A percentile compares a stretch with the other conserved stretches of the same genome.
Evolutionary conservation across 2,329 filamentous ascomycete species (phyloP).

Genomic region (Hymenoscyphus occultus): DNA sequence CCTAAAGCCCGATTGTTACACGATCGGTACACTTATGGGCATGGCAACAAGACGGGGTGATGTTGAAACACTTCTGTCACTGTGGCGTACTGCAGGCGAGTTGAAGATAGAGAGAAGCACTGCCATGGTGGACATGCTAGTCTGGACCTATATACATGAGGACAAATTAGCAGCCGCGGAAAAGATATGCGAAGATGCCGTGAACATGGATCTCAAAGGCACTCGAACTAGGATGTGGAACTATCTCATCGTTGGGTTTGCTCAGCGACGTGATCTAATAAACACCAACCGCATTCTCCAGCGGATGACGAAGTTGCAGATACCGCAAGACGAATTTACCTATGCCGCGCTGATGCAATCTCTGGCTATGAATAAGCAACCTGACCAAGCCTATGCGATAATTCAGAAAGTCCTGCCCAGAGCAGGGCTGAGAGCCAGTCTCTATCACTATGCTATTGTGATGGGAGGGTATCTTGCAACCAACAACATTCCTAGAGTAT

Average conservation of each 20-base stretch:
- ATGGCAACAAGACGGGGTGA: slow-evolving; percentile 71
- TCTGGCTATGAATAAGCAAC: slow-evolving; percentile 49
- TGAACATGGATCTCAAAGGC: slow-evolving; percentile 49
- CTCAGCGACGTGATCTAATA: slow-evolving; percentile 56
- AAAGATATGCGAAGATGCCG: slow-evolving; percentile 54
- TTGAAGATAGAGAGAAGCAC: slow-evolving; percentile 48
- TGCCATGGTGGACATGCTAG: slow-evolving; percentile 60
- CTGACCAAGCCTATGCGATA: slow-evolving; percentile 54
- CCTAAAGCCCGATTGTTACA: slow-evolving; percentile 57
- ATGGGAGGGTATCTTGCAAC: slow-evolving; percentile 47
- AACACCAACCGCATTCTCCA: slow-evolving; percentile 52
- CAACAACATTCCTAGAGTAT: slow-evolving; percentile 44
- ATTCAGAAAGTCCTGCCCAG: slow-evolving; percentile 48
- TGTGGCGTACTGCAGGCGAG: slow-evolving; percentile 63
- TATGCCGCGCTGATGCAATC: slow-evolving; percentile 61
- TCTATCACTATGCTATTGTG: slow-evolving; percentile 52
- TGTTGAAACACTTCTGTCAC: slow-evolving; percentile 61
- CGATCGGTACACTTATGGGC: slow-evolving; percentile 71
- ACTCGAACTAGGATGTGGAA: slow-evolving; percentile 72
- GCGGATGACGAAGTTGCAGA: slow-evolving; percentile 50
- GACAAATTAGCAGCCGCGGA: slow-evolving; percentile 54
- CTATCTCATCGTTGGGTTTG: slow-evolving; percentile 66
- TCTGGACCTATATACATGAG: slow-evolving; percentile 65
- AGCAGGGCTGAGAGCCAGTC: slow-evolving; percentile 43
- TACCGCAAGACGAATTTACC: slow-evolving; percentile 54